Evolutionary conservation across 2,329 filamentous ascomycete genomes (phyloP).

Genomic region (Rutstroemia sp.): DNA sequence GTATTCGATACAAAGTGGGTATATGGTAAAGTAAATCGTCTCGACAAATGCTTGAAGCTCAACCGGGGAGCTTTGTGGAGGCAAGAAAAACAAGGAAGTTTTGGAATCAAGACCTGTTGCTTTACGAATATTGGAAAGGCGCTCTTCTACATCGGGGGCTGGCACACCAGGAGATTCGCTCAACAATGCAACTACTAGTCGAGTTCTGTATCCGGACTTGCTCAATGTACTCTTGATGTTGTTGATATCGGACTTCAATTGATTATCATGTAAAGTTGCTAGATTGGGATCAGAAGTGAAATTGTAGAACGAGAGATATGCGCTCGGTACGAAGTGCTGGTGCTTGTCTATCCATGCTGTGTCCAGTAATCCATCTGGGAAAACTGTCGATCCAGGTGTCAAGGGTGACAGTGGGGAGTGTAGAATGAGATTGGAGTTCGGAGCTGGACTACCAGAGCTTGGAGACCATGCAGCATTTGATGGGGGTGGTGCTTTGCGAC

Average conservation of each 20-base stretch:
- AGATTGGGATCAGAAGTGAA: constrained; percentile 67
- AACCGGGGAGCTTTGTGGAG: constrained; percentile 60
- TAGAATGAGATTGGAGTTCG: constrained; percentile 47
- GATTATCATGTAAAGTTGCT: constrained; percentile 74
- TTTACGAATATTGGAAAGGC: constrained; percentile 70
- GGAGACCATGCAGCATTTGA: constrained; percentile 21
- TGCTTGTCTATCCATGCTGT: constrained; percentile 83
- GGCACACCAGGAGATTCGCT: constrained; percentile 57
- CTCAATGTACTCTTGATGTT: constrained; percentile 60
- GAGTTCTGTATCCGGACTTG: constrained; percentile 68
- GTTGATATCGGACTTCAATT: constrained; percentile 81
- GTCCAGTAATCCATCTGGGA: constrained; percentile 83
- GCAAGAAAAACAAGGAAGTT: constrained; percentile 72
- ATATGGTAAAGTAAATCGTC: constrained; percentile 64
- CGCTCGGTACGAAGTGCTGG: constrained; percentile 72
- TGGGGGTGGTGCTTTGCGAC: constrained; percentile 47
- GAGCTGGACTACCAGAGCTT: constrained; percentile 34
- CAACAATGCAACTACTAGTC: constrained; percentile 70
- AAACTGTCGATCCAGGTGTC: constrained; percentile 73
- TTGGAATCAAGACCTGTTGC: constrained; percentile 77
- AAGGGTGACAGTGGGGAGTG: constrained; percentile 91
- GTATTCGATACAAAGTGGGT: constrained; percentile 74
- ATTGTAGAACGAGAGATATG: constrained; percentile 74
- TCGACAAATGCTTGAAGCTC: constrained; percentile 70
- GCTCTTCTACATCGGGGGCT: constrained; percentile 59